A percentile compares a stretch with the other conserved stretches of the same genome.
These are phyloP conservation scores for Tanacetum coccineum DNA, from an alignment of 129 eudicot genomes.

Conservation along the genomic window DNA sequence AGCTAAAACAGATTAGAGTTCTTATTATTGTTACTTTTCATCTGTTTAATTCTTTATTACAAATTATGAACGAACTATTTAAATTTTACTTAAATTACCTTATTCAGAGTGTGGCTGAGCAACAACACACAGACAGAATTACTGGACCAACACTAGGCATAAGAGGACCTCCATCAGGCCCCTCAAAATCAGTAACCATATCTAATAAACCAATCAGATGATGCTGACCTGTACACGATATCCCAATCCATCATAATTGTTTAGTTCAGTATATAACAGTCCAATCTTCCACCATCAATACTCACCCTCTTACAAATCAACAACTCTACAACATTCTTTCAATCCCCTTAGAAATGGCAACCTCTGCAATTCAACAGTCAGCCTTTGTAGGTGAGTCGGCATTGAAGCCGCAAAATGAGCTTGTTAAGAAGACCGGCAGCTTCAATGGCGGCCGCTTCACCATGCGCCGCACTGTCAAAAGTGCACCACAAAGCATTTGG, in stretches of 20 bases:
- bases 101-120: not conserved
- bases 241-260: conserved; percentile 35
- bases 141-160: too few species aligned
- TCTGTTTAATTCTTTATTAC: too few species aligned
- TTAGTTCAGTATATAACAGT: conserved; percentile 25
- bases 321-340: not conserved
- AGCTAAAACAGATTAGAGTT: too few species aligned
- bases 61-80: too few species aligned
- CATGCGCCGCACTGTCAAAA: conserved; percentile 66
- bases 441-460: conserved; percentile 46
- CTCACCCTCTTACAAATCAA: not conserved
- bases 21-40: too few species aligned
- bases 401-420: conserved; percentile 36
- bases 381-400: conserved; percentile 45
- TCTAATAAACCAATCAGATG: conserved; percentile 42
- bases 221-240: conserved; percentile 37
- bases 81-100: too few species aligned
- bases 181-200: conserved; percentile 35
- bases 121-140: too few species aligned
- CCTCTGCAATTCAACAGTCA: conserved; percentile 50
- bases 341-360: conserved; percentile 35
- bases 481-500: conserved; percentile 64
- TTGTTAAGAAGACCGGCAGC: conserved; percentile 43
- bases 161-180: conserved; percentile 33
- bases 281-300: conserved; percentile 3